Evolutionary conservation across 164 flowering plant species (phyloP).

Genomic region (Nymphaea thermarum): DNA sequence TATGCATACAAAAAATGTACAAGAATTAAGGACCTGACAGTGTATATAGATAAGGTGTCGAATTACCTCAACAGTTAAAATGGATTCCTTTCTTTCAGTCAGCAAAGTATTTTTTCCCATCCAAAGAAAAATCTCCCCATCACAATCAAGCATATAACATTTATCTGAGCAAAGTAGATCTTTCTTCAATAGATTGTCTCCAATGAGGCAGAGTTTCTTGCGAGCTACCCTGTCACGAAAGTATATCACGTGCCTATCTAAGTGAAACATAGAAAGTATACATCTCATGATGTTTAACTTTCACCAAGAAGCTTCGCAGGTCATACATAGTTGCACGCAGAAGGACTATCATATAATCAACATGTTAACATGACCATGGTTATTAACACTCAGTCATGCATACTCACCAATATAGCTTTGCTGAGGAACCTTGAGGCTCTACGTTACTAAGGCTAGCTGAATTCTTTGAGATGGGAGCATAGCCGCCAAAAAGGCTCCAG

Average conservation of each 20-base stretch:
- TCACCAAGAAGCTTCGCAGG: no score
- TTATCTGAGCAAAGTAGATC: conserved; percentile 37
- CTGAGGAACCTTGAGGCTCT: conserved; percentile 12
- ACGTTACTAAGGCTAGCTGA: conserved; percentile 14
- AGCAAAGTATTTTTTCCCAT: conserved; percentile 52
- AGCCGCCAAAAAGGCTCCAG: conserved; percentile 72
- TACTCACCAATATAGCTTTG: conserved; percentile 38
- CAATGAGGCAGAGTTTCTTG: conserved; percentile 25
- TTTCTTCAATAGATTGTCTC: conserved; percentile 18
- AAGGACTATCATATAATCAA: no score
- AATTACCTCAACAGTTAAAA: conserved; percentile 39
- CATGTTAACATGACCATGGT: no score
- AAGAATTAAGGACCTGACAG: no score
- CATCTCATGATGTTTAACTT: no score
- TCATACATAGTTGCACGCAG: no score
- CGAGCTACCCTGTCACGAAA: conserved; percentile 32
- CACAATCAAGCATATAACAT: conserved; percentile 65
- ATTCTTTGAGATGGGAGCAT: conserved; percentile 54
- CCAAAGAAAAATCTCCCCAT: conserved; percentile 50
- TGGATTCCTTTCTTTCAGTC: conserved; percentile 43
- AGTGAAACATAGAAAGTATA: background rate
- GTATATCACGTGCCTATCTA: conserved; percentile 2
- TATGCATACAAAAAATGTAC: no score
- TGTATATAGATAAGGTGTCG: conserved; percentile 1
- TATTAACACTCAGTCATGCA: no score